Evolutionary conservation across 116 monocot species (phyloP).

Genomic region (Papilionanthe hybrid): DNA sequence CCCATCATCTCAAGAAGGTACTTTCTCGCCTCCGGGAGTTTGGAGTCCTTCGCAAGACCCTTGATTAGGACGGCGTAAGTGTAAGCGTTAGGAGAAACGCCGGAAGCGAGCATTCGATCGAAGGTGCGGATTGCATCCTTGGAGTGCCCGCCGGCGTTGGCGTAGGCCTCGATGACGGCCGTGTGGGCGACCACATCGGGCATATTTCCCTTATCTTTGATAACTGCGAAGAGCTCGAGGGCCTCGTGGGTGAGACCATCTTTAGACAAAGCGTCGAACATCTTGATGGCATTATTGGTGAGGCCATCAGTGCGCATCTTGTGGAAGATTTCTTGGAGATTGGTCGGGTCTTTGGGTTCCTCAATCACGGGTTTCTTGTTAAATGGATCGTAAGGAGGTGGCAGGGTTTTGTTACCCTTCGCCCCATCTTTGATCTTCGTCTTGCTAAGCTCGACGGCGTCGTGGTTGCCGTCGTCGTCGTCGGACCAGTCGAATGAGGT

Average conservation of each 20-base stretch:
- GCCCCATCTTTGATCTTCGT: slow-evolving; percentile 8
- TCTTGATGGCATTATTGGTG: slow-evolving; percentile 79
- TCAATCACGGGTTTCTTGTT: slow-evolving; percentile 59
- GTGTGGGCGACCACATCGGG: slow-evolving; percentile 99
- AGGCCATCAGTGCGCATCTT: slow-evolving; percentile 82
- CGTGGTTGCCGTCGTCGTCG: neutral
- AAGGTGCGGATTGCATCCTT: slow-evolving; percentile 64
- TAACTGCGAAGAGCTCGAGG: slow-evolving; percentile 64
- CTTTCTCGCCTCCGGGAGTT: slow-evolving; percentile 50
- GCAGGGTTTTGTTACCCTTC: slow-evolving; percentile 29
- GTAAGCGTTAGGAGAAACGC: slow-evolving; percentile 83
- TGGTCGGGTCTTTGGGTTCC: slow-evolving; percentile 66
- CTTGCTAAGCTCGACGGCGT: neutral
- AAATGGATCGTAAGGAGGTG: slow-evolving; percentile 95
- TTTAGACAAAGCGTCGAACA: slow-evolving; percentile 96
- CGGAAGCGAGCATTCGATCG: slow-evolving; percentile 80
- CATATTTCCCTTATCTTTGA: slow-evolving; percentile 88
- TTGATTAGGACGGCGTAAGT: slow-evolving; percentile 67
- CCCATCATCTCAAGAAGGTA: slow-evolving; percentile 69
- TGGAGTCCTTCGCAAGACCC: slow-evolving; percentile 69
- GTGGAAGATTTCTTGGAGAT: slow-evolving; percentile 91
- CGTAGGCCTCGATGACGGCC: slow-evolving; percentile 87
- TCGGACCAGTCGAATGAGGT: slow-evolving; percentile 82
- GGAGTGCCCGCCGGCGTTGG: slow-evolving; percentile 71
- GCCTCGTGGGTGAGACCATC: slow-evolving; percentile 96